Evolutionary conservation across 2,329 filamentous ascomycete genomes (phyloP).

Genomic region (Fusarium begoniae): DNA sequence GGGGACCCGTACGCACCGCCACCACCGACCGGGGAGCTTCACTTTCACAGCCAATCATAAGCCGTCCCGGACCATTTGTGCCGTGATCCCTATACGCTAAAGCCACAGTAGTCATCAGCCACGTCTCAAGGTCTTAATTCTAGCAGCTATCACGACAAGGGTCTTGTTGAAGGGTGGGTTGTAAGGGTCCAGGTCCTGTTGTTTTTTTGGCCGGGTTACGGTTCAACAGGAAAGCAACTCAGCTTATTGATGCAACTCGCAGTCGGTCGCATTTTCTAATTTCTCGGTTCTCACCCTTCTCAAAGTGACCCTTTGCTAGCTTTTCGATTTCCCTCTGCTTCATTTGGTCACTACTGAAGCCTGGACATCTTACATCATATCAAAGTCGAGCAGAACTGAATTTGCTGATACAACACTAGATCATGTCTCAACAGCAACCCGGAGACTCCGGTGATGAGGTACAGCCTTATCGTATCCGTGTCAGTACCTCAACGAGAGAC

Average conservation of each 20-base stretch:
- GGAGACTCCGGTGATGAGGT: slow-evolving; percentile 53
- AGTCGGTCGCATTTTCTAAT: slow-evolving; percentile 18
- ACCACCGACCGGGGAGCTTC: not conserved
- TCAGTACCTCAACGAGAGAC: slow-evolving; percentile 49
- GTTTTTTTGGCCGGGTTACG: slow-evolving; percentile 23
- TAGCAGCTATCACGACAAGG: slow-evolving; percentile 31
- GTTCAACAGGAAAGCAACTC: slow-evolving; percentile 8
- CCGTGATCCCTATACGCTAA: slow-evolving; percentile 22
- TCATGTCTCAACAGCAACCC: slow-evolving; percentile 33
- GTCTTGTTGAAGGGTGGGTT: slow-evolving; percentile 19
- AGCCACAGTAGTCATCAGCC: slow-evolving; percentile 34
- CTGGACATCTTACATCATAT: not conserved
- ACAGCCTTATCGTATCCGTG: slow-evolving; percentile 66
- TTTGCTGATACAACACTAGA: not conserved
- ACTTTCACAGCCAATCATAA: slow-evolving; percentile 7
- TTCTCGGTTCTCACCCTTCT: slow-evolving; percentile 16
- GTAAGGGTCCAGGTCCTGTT: slow-evolving; percentile 26
- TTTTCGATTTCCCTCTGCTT: not conserved
- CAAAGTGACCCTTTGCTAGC: slow-evolving; percentile 3
- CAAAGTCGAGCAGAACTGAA: not conserved
- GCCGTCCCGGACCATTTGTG: slow-evolving; percentile 24
- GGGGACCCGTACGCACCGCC: slow-evolving; percentile 33
- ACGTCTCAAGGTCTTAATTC: slow-evolving; percentile 32
- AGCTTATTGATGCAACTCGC: slow-evolving; percentile 15
- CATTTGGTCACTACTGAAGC: not conserved